Percentiles rank a stretch among this genome's conserved stretches.
Evolutionary conservation across 306 rosid genomes (phyloP).

Genomic region (Astragalus glycyphyllos): DNA sequence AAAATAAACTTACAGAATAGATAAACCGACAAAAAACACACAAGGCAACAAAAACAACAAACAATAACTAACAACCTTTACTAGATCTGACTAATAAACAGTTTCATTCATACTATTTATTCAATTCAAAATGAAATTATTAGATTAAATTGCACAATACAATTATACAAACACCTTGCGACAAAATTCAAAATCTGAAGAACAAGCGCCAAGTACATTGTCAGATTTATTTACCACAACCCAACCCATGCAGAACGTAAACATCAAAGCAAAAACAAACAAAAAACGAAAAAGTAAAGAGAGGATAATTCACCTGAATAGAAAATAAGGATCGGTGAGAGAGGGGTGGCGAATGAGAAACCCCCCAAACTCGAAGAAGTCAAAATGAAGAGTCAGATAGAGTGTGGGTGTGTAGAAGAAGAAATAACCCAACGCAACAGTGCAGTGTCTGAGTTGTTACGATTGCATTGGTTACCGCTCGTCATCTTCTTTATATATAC

Average conservation of each 20-base stretch:
- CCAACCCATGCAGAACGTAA: slow-evolving; percentile 2
- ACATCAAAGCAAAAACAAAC: not conserved
- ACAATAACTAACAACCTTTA: slow-evolving; percentile 1
- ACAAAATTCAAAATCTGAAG: slow-evolving; percentile 5
- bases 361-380: slow-evolving; percentile 45
- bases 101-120: not conserved
- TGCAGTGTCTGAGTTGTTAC: slow-evolving; percentile 41
- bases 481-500: slow-evolving; percentile 35
- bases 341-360: slow-evolving; percentile 34
- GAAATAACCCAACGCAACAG: slow-evolving; percentile 43
- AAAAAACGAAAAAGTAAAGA: not conserved
- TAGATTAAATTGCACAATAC: slow-evolving; percentile 12
- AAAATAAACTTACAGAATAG: not conserved
- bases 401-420: slow-evolving; percentile 14
- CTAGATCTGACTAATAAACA: slow-evolving; percentile 37
- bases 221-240: slow-evolving; percentile 24
- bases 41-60: not conserved
- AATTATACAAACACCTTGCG: slow-evolving; percentile 29
- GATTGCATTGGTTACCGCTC: slow-evolving; percentile 42
- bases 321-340: not conserved
- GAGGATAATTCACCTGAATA: slow-evolving; percentile 34
- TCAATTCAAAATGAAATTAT: not conserved
- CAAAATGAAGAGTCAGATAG: slow-evolving; percentile 38
- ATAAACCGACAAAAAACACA: not conserved
- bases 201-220: slow-evolving; percentile 31